A percentile compares a stretch with the other conserved stretches of the same genome.
Conservation (phyloP, 805 yeast genomes). For the Lipomyces starkeyi region DNA sequence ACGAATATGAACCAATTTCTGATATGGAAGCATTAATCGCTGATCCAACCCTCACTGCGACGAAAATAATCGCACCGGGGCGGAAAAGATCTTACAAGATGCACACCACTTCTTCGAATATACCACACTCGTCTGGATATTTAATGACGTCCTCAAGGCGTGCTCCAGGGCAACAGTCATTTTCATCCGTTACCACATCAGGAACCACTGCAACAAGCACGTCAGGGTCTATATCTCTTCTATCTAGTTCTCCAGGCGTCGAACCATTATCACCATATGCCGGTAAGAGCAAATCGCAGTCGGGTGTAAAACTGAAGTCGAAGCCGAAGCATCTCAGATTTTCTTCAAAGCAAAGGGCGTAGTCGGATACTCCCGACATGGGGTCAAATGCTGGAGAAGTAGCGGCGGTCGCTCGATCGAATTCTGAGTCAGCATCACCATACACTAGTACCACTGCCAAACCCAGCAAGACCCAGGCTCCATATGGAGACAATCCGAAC, state of each 20-base stretch:
- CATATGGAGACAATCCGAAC: constrained; percentile 22
- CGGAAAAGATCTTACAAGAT: too few relatives aligned
- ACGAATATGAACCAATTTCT: not conserved
- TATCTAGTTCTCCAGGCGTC: not conserved
- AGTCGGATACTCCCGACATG: not conserved
- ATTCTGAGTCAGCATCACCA: constrained; percentile 6
- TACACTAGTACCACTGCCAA: not conserved
- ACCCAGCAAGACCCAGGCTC: constrained; percentile 16
- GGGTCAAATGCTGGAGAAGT: not conserved
- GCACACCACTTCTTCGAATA: not conserved
- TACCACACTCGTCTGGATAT: not conserved
- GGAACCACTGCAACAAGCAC: not conserved
- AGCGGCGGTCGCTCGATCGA: not conserved
- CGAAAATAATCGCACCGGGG: not conserved
- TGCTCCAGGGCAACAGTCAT: constrained; percentile 8
- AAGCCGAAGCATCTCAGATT: constrained; percentile 8
- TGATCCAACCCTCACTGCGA: not conserved
- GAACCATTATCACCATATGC: not conserved
- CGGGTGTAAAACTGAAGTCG: not conserved
- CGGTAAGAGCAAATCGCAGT: not conserved
- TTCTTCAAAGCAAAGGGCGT: constrained; percentile 9
- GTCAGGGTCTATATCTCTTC: constrained; percentile 7
- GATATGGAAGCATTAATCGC: constrained; percentile 10
- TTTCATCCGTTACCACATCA: constrained; percentile 13
- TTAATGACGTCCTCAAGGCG: not conserved